These are phyloP conservation scores for Ceratobasidium sp. DNA, from an alignment of 1,284 basidiomycete species.

Conservation along the genomic window DNA sequence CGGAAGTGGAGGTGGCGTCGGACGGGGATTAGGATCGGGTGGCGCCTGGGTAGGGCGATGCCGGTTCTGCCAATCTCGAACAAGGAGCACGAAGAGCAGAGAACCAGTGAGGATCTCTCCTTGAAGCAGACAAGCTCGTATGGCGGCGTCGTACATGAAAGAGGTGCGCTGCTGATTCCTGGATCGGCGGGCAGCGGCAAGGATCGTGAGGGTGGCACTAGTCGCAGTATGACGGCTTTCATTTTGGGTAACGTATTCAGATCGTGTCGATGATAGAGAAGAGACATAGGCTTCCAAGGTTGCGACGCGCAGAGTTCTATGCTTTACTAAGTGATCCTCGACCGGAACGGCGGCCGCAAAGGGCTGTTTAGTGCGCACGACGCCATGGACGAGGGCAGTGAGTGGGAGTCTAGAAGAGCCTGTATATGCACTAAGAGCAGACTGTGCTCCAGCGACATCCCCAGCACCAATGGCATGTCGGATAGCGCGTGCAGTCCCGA, in stretches of 20 bases:
- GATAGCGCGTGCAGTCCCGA: slow-evolving; percentile 36
- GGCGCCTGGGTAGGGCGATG: slow-evolving; percentile 40
- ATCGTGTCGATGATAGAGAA: slow-evolving; percentile 5
- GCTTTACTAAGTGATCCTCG: slow-evolving; percentile 26
- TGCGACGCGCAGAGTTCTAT: neutral
- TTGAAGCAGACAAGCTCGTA: slow-evolving; percentile 75
- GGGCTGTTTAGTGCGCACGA: slow-evolving; percentile 15
- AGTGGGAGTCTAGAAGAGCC: slow-evolving; percentile 35
- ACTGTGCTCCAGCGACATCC: slow-evolving; percentile 16
- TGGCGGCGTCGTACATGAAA: slow-evolving; percentile 69
- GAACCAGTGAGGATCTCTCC: slow-evolving; percentile 81
- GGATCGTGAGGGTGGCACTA: slow-evolving; percentile 44
- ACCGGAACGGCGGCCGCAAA: slow-evolving; percentile 26
- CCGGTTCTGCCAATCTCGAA: slow-evolving; percentile 72
- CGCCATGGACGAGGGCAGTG: slow-evolving; percentile 32
- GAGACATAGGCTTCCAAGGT: slow-evolving; percentile 36
- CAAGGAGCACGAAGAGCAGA: slow-evolving; percentile 72
- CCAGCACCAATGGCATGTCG: slow-evolving; percentile 23
- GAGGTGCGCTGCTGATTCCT: slow-evolving; percentile 45
- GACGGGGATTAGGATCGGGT: neutral
- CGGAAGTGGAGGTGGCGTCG: neutral
- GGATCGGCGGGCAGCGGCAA: slow-evolving; percentile 46
- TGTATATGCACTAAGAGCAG: neutral
- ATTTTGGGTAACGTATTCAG: slow-evolving; percentile 23
- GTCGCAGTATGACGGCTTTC: slow-evolving; percentile 22